These are phyloP conservation scores for Copromyces sp. DNA, from an alignment of 495 filamentous ascomycete species.

Conservation along the genomic window DNA sequence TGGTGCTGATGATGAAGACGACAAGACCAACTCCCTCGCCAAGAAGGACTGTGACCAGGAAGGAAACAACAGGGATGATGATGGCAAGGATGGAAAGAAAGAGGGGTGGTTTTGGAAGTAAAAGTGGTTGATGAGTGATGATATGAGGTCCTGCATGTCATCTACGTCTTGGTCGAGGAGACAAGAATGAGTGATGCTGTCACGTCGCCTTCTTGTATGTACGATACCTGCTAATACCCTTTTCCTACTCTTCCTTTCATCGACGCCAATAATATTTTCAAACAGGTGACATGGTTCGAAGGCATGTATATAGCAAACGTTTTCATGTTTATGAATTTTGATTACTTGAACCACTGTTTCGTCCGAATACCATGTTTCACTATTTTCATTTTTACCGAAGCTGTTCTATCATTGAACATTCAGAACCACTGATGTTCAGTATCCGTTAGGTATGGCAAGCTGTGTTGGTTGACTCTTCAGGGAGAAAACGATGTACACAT, in stretches of 20 bases:
- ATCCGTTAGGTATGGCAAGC: too few relatives aligned
- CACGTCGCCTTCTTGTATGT: background rate
- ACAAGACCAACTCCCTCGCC: background rate
- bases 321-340: too few relatives aligned
- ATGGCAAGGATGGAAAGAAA: background rate
- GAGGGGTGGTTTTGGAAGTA: background rate
- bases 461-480: background rate
- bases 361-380: too few relatives aligned
- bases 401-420: too few relatives aligned
- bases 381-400: too few relatives aligned
- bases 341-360: too few relatives aligned
- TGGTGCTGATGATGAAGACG: background rate
- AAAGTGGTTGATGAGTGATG: background rate
- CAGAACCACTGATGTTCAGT: too few relatives aligned
- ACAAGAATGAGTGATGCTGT: background rate
- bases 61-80: background rate
- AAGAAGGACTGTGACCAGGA: background rate
- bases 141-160: background rate
- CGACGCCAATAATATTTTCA: background rate
- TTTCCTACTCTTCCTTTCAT: background rate
- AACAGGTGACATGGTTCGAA: background rate
- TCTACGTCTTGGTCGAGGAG: background rate
- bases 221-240: background rate
- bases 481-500: background rate
- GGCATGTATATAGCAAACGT: background rate